These are phyloP conservation scores for Westerdykella ornata DNA, from an alignment of 2,329 filamentous ascomycete species.

Conservation along the genomic window DNA sequence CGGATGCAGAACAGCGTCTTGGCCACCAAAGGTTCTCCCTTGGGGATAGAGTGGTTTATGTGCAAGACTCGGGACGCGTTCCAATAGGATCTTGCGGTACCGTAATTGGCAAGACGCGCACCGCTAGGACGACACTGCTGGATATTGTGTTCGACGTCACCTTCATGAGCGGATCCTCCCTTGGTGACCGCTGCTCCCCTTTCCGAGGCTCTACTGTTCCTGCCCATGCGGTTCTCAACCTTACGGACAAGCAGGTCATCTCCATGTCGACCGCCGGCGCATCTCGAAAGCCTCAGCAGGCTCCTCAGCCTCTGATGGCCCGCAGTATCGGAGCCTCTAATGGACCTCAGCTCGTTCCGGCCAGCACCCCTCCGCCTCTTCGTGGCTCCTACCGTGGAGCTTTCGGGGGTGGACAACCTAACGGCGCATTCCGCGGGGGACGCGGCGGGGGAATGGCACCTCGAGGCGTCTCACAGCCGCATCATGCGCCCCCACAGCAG, in stretches of 20 bases:
- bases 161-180: conserved; percentile 94
- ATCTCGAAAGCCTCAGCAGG: conserved; percentile 48
- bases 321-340: conserved; percentile 51
- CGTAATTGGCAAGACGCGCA: conserved; percentile 89
- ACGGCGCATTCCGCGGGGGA: conserved; percentile 34
- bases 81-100: conserved; percentile 88
- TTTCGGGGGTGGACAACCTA: conserved; percentile 42
- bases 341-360: conserved; percentile 55
- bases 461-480: conserved; percentile 18
- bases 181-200: conserved; percentile 81
- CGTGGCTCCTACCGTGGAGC: conserved; percentile 54
- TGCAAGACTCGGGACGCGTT: conserved; percentile 86
- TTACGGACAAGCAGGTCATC: conserved; percentile 74
- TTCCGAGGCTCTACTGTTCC: conserved; percentile 93
- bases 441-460: conserved; percentile 37
- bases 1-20: conserved; percentile 88
- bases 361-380: conserved; percentile 51
- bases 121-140: conserved; percentile 70
- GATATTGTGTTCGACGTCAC: conserved; percentile 90
- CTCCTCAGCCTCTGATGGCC: conserved; percentile 48
- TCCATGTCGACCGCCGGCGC: conserved; percentile 54
- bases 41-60: conserved; percentile 89
- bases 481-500: conserved; percentile 23
- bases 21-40: conserved; percentile 76
- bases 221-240: conserved; percentile 79